Base-by-base conservation (phyloP, 176 grass and related monocot genomes). In the Oryza australiensis region DNA sequence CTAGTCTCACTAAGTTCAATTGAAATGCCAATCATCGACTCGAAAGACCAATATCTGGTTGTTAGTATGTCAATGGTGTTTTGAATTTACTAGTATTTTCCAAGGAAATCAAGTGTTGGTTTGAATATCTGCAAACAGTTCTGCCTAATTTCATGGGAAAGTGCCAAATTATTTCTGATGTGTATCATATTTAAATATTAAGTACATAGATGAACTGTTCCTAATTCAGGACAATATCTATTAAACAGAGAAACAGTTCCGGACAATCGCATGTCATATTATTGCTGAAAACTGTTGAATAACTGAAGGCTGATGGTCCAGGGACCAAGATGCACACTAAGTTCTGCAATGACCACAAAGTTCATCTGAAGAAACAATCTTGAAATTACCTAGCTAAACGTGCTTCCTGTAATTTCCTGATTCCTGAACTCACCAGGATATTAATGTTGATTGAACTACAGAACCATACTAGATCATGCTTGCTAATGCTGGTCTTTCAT, bases 51-150 rank as follows among this genome's bases (percentile, higher is more conserved):
- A 73, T 70, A 68, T 77, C 40, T 40, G 24, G 42, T 71, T 84
- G 78, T 82, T 82, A 66, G 57, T 66, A 38, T 42, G 55, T 32
- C 37, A 38, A 35, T 41, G n/a, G 20, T 77, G 28, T 49, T 49
- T 24, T 48, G 57, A 15, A 74, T 68, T 83, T 57, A 22, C 2
- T 75, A 60, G 33, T 83, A 15, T 75, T 75, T 74, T 26, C 43
- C 7, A 40, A 4, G 13, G 9, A 63, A 75, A 76, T 43, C 53
- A 46, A 78, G 4, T 12, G 0, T 81, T 63, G 57, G 18, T 64
- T 26, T 81, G 3, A 33, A 32, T 70, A 81, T 45, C 40, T 85
- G 30, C 18, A 57, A 67, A 51, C 2, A 33, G 26, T 23, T 0
- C 49, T 74, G 5, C 46, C 24, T 62, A 41, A 74, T 41, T 35